Evolutionary conservation across 331 rosid species (phyloP).

Genomic region (Malus hybrid): DNA sequence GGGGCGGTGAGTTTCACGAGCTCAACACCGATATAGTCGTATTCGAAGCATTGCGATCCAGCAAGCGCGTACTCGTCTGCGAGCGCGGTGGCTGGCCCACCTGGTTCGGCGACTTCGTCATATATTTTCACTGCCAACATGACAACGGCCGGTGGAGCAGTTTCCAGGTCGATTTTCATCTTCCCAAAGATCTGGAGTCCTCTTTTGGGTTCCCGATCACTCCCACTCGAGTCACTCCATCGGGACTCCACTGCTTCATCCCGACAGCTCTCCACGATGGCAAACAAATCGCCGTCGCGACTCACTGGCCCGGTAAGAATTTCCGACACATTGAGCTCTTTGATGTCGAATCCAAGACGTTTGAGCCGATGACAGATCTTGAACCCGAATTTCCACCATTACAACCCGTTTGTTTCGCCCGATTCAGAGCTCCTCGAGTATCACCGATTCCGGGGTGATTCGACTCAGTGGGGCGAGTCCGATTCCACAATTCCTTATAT

Average conservation of each 20-base stretch:
- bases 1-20: slow-evolving; percentile 61
- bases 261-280: slow-evolving; percentile 66
- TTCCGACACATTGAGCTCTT: slow-evolving; percentile 70
- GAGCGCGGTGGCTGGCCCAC: slow-evolving; percentile 91
- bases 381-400: slow-evolving; percentile 63
- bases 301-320: slow-evolving; percentile 36
- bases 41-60: slow-evolving; percentile 33
- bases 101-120: slow-evolving; percentile 51
- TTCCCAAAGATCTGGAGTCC: neutral
- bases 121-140: slow-evolving; percentile 59
- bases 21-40: slow-evolving; percentile 55
- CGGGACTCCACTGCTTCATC: slow-evolving; percentile 75
- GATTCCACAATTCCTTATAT: slow-evolving; percentile 49
- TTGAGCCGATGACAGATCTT: slow-evolving; percentile 32
- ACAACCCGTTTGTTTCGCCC: slow-evolving; percentile 68
- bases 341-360: slow-evolving; percentile 25
- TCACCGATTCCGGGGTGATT: slow-evolving; percentile 72
- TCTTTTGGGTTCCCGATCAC: neutral
- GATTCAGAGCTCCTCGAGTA: slow-evolving; percentile 53
- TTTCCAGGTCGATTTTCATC: slow-evolving; percentile 36
- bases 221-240: slow-evolving; percentile 54
- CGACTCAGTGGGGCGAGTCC: slow-evolving; percentile 41
- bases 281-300: slow-evolving; percentile 50
- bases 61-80: slow-evolving; percentile 25
- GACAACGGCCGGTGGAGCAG: slow-evolving; percentile 91